Base-by-base conservation (phyloP, 1,284 basidiomycete species). In the Sporisorium iseilematis-ciliati region DNA sequence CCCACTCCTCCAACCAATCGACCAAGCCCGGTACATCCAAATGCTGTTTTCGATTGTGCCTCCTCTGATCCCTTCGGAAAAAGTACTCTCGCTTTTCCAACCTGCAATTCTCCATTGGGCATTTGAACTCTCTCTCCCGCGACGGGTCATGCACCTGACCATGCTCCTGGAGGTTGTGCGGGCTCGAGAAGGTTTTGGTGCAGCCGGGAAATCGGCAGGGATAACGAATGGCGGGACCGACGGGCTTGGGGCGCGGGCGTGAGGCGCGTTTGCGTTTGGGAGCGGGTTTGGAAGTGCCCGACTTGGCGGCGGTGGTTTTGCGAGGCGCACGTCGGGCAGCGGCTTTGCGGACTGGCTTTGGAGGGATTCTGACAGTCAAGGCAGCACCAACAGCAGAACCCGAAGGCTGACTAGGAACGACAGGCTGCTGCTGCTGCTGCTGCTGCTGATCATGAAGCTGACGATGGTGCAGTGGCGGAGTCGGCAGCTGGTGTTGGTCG, bases 101-200 rank as follows among this genome's bases (percentile, higher is more conserved):
- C 3, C 7, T 21, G 46, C 64, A 67, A 0, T n/a, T 23, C 0
- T 12, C 16, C 14, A 29, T 0, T 5, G 20, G 35, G 29, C 57
- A 53, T 23, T 23, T 16, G 45, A 41, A 57, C 20, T 21, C 25
- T 4, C 49, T 43, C 10, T n/a, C n/a, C 3, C 68, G 57, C 5
- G 54, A 43, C 1, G 1, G 21, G 6, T 7, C 23, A 35, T 71
- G 68, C 26, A 55, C 42, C 23, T 62, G 57, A 1, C 20, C 7
- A 25, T 73, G 70, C 35, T 73, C 61, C 41, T 46, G 43, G 21
- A 68, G 41, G 25, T 73, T 73, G 42, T 68, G 64, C 2, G 29
- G 21, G 26, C 45, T 55, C 6, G 62, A 55, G 33, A 68, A 74
- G 4, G 45, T 58, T 29, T 68, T 60, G 1, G 5, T 21, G 54